Percentiles rank a stretch among this genome's conserved stretches.
Evolutionary conservation across 208 protist genomes (phyloP).

Genomic region (Novymonas esmeraldas): DNA sequence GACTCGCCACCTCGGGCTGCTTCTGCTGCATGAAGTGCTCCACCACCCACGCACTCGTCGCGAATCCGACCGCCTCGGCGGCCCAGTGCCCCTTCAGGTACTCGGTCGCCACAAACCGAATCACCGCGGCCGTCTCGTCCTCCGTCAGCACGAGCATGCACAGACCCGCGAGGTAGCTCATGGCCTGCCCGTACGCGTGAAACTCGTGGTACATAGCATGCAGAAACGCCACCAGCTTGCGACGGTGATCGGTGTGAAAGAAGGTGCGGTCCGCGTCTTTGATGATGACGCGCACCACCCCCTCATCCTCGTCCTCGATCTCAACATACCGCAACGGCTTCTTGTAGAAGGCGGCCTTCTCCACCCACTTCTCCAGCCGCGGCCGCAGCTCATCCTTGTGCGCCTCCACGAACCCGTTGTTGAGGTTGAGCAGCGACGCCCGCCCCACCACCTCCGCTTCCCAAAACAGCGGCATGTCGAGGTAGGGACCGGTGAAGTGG

Average conservation of each 20-base stretch:
- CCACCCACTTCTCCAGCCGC: slow-evolving; percentile 72
- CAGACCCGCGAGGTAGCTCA: slow-evolving; percentile 91
- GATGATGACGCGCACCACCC: slow-evolving; percentile 91
- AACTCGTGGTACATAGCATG: slow-evolving; percentile 88
- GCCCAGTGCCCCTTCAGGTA: slow-evolving; percentile 91
- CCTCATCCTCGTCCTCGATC: slow-evolving; percentile 85
- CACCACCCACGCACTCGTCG: slow-evolving; percentile 88
- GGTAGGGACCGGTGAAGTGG: slow-evolving; percentile 82
- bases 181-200: slow-evolving; percentile 85
- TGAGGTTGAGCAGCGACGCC: slow-evolving; percentile 78
- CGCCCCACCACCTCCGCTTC: slow-evolving; percentile 69
- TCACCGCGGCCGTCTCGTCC: slow-evolving; percentile 75
- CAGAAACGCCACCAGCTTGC: slow-evolving; percentile 78
- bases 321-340: slow-evolving; percentile 74
- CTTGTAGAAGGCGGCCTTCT: slow-evolving; percentile 60
- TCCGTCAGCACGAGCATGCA: slow-evolving; percentile 85
- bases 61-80: slow-evolving; percentile 87
- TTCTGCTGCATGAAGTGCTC: slow-evolving; percentile 81
- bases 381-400: slow-evolving; percentile 62
- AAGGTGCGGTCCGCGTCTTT: slow-evolving; percentile 91
- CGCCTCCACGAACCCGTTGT: slow-evolving; percentile 79
- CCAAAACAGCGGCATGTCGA: slow-evolving; percentile 87
- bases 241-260: slow-evolving; percentile 70
- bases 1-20: slow-evolving; percentile 74
- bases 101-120: slow-evolving; percentile 78